Conservation (phyloP, 345 rosid species). For the Corchorus olitorius region DNA sequence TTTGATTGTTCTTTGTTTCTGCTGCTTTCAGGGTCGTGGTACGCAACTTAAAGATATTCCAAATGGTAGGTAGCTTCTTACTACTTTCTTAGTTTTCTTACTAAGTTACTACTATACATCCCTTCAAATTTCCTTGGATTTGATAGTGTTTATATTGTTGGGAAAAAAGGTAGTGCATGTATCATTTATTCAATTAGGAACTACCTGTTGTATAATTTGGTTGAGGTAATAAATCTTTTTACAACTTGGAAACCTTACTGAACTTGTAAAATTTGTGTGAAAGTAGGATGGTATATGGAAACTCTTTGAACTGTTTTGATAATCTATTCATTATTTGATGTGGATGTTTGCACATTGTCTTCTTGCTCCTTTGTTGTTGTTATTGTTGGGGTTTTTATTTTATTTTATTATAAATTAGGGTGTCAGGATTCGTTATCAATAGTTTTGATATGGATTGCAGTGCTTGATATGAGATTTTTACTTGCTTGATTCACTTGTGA, state of each 20-base stretch:
- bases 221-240: background rate
- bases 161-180: background rate
- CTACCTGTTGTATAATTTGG: background rate
- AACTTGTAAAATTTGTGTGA: background rate
- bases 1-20: background rate
- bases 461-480: background rate
- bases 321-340: background rate
- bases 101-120: background rate
- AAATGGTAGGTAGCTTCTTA: constrained; percentile 51
- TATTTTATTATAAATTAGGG: background rate
- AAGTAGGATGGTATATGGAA: background rate
- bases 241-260: background rate
- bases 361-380: background rate
- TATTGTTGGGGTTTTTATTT: background rate
- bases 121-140: background rate
- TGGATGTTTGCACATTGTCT: background rate
- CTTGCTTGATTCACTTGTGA: background rate
- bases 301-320: background rate
- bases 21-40: constrained; percentile 73
- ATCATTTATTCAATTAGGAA: background rate
- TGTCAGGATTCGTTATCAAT: background rate
- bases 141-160: background rate
- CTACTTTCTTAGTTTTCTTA: background rate
- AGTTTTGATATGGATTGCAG: background rate
- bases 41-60: constrained; percentile 89